Percentiles rank a stretch among this genome's conserved stretches.
phyloP scores from a whole-genome alignment of 2,329 filamentous ascomycete species.

The Penicillium sp. region DNA sequence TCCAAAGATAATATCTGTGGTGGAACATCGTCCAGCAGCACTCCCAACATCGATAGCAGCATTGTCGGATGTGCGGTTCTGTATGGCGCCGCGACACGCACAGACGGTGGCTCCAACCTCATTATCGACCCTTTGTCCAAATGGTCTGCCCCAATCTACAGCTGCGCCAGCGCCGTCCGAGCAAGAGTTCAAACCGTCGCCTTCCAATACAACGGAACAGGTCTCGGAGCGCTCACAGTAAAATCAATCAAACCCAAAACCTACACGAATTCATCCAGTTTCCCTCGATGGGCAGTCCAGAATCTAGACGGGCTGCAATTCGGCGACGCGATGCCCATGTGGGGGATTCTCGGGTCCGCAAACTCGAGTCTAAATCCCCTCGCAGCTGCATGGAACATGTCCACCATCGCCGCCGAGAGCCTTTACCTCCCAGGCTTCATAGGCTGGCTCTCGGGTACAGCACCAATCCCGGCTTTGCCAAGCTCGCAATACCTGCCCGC shows the following conservation, averaged over 20 bases:
- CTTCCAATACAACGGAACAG: background rate
- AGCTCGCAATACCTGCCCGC: background rate
- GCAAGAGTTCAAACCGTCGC: background rate
- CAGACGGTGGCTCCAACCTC: background rate
- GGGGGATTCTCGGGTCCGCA: background rate
- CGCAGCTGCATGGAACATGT: background rate
- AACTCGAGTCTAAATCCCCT: background rate
- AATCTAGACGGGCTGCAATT: background rate
- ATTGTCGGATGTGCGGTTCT: background rate
- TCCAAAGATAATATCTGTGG: background rate
- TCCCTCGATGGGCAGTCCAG: background rate
- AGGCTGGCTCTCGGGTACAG: background rate
- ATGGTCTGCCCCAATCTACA: background rate
- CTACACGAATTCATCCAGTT: background rate
- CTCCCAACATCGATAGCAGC: background rate
- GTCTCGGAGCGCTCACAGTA: background rate
- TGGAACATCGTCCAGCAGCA: background rate
- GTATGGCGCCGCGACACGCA: background rate
- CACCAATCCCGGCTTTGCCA: background rate
- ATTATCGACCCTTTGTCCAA: background rate
- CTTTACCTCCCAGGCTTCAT: background rate
- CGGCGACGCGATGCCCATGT: background rate
- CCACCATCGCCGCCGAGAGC: background rate
- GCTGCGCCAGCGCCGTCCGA: background rate
- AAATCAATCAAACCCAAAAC: background rate